Percentiles rank a stretch among this genome's conserved stretches.
Conservation (phyloP, 257 asterid genomes). For the Verbascum thapsus region DNA sequence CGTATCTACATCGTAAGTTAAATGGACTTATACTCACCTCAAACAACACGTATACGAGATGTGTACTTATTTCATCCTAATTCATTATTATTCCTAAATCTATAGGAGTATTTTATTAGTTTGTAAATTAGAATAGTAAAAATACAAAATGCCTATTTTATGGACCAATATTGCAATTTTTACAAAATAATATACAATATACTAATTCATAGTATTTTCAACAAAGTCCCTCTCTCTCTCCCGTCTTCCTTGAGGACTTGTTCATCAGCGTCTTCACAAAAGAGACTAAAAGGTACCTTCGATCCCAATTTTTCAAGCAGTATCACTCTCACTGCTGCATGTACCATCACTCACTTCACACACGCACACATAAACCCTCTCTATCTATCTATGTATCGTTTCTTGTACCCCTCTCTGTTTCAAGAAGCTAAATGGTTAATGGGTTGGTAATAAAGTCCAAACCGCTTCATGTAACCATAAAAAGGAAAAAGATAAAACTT, state of each 20-base stretch:
- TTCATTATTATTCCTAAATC: too few relatives aligned
- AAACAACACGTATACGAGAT: too few relatives aligned
- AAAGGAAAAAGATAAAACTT: neutral
- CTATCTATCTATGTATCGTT: conserved; percentile 13
- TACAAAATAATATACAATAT: neutral
- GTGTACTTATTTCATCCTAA: too few relatives aligned
- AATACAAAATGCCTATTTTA: too few relatives aligned
- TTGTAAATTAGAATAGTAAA: too few relatives aligned
- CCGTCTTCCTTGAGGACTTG: conserved; percentile 25
- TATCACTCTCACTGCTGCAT: conserved; percentile 32
- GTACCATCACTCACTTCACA: conserved; percentile 40
- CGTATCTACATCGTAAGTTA: too few relatives aligned
- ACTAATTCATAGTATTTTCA: conserved; percentile 18
- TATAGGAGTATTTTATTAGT: too few relatives aligned
- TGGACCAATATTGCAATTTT: too few relatives aligned
- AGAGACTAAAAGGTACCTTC: conserved; percentile 47
- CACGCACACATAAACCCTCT: conserved; percentile 19
- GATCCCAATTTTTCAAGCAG: conserved; percentile 41
- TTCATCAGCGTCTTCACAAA: conserved; percentile 32
- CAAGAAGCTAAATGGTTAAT: conserved; percentile 25
- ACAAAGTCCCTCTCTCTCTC: conserved; percentile 29
- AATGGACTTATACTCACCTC: too few relatives aligned
- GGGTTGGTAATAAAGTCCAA: conserved; percentile 28
- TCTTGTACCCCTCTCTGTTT: conserved; percentile 27
- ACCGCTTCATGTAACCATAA: conserved; percentile 30